Conservation (phyloP, 225 moss, liverwort and hornwort genomes). For the Pseudoscleropodium purum region DNA sequence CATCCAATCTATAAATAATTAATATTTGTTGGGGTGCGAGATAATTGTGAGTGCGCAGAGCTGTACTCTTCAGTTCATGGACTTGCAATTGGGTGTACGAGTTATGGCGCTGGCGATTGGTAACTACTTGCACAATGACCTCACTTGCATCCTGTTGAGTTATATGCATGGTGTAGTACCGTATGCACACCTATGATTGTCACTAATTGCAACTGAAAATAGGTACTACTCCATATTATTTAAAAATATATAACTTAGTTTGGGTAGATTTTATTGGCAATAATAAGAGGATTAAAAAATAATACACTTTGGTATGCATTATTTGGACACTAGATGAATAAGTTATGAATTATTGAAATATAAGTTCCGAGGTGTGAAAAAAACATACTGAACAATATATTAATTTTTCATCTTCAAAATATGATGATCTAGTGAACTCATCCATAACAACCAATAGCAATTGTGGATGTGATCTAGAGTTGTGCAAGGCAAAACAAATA, state of each 20-base stretch:
- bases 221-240: not conserved
- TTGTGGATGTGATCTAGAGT: too few species aligned
- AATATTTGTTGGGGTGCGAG: not conserved
- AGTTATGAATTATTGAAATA: not conserved
- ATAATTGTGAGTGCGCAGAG: not conserved
- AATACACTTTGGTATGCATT: not conserved
- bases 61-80: not conserved
- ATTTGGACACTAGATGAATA: not conserved
- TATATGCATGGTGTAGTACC: not conserved
- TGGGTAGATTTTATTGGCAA: not conserved
- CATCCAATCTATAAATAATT: not conserved
- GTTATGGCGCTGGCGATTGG: not conserved
- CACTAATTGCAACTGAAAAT: not conserved
- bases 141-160: not conserved
- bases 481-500: too few species aligned
- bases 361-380: not conserved
- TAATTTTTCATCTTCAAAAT: too few species aligned
- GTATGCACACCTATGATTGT: not conserved
- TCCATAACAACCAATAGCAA: too few species aligned
- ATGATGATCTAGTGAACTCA: too few species aligned
- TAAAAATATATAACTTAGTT: accelerated
- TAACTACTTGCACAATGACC: not conserved
- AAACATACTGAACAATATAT: too few species aligned
- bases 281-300: not conserved
- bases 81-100: not conserved